Evolutionary conservation across 1,284 basidiomycete species (phyloP).

Genomic region (Thelephora terrestris): DNA sequence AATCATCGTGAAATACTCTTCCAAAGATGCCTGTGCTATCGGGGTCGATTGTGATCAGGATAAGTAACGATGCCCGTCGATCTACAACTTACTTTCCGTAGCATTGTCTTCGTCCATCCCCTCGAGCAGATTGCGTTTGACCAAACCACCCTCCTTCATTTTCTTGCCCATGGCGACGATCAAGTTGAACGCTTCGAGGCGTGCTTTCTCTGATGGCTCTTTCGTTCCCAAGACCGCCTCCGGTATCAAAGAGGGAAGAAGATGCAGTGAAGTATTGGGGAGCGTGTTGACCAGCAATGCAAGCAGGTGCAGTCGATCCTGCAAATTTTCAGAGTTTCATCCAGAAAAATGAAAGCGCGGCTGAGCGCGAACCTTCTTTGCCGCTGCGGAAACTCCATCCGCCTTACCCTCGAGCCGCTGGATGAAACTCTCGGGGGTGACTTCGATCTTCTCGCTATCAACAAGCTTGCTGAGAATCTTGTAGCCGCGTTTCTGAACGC

Average conservation of each 20-base stretch:
- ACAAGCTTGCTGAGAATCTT: constrained; percentile 74
- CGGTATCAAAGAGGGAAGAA: constrained; percentile 85
- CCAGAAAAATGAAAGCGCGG: constrained; percentile 1
- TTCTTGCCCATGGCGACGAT: constrained; percentile 89
- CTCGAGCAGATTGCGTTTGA: constrained; percentile 70
- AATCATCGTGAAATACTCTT: constrained; percentile 96
- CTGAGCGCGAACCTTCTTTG: constrained; percentile 59
- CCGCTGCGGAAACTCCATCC: constrained; percentile 67
- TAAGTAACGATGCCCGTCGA: neutral
- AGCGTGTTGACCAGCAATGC: constrained; percentile 64
- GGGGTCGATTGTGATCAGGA: neutral
- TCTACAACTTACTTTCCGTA: constrained; percentile 39
- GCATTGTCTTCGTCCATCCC: constrained; percentile 69
- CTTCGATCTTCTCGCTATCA: constrained; percentile 46
- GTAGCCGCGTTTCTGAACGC: constrained; percentile 94
- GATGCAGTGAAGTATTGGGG: constrained; percentile 65
- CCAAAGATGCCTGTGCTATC: constrained; percentile 67
- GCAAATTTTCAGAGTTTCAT: constrained; percentile 5
- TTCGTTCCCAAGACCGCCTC: constrained; percentile 98
- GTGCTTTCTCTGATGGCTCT: constrained; percentile 91
- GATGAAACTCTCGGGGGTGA: constrained; percentile 51
- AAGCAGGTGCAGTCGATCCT: constrained; percentile 82
- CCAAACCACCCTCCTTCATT: constrained; percentile 82
- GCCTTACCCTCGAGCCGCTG: constrained; percentile 54
- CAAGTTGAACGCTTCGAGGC: constrained; percentile 84